A percentile compares a stretch with the other conserved stretches of the same genome.
These are phyloP conservation scores for Saitozyma sp. DNA, from an alignment of 768 basidiomycete genomes.

Conservation along the genomic window DNA sequence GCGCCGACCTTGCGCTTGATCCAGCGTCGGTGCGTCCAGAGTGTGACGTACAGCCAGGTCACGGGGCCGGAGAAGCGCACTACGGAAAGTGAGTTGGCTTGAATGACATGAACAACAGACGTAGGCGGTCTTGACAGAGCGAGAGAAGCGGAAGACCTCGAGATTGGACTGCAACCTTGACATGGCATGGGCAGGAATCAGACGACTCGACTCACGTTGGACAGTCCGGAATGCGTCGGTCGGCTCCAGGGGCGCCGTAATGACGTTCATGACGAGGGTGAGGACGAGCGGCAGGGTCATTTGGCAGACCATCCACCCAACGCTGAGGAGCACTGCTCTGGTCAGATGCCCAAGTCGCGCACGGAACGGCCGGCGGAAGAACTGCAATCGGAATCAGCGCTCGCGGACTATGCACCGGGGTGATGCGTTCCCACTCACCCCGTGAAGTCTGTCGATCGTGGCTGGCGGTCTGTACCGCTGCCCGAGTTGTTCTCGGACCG, in stretches of 20 bases:
- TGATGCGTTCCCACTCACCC: too few relatives aligned
- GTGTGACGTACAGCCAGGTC: background rate
- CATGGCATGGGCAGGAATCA: too few relatives aligned
- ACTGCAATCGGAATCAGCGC: background rate
- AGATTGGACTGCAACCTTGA: background rate
- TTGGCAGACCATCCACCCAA: background rate
- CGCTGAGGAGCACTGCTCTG: background rate
- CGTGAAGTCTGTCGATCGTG: too few relatives aligned
- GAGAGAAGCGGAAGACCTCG: too few relatives aligned
- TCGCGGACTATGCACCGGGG: background rate
- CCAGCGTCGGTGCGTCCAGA: background rate
- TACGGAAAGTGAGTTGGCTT: background rate
- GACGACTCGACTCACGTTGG: background rate
- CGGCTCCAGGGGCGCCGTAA: background rate
- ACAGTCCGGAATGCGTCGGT: background rate
- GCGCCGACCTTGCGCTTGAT: background rate
- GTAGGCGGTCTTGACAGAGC: background rate
- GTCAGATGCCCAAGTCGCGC: background rate
- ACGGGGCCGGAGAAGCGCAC: constrained; percentile 12
- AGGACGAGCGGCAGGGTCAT: constrained; percentile 1
- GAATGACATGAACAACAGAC: background rate
- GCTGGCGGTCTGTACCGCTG: too few relatives aligned
- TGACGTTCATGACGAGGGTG: background rate
- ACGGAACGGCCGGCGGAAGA: constrained; percentile 3
- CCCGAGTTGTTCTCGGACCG: too few relatives aligned